Conservation (phyloP, 306 rosid species). For the Senna tora region DNA sequence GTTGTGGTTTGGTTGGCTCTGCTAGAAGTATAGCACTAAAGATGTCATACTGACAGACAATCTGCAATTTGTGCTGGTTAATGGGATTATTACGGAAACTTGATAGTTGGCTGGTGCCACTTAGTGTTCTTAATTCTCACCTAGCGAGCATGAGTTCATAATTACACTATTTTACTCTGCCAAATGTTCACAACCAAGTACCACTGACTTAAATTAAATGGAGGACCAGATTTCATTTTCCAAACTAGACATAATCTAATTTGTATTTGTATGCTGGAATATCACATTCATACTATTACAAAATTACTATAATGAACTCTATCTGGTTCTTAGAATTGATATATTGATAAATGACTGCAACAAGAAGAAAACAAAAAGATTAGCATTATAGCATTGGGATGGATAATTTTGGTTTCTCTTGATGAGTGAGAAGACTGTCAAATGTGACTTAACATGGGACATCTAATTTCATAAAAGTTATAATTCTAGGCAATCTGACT, state of each 20-base stretch:
- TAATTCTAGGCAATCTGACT: too few relatives aligned
- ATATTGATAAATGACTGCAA: background rate
- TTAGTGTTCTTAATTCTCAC: background rate
- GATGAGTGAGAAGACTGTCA: slow-evolving; percentile 5
- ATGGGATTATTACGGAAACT: background rate
- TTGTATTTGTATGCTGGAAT: background rate
- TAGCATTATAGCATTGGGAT: background rate
- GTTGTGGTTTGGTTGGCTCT: background rate
- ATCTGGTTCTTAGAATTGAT: background rate
- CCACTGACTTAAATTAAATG: slow-evolving; percentile 12
- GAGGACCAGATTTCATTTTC: slow-evolving; percentile 4
- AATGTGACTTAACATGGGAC: background rate
- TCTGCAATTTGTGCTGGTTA: slow-evolving; percentile 13
- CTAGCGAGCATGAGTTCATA: background rate
- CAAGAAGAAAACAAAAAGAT: slow-evolving; percentile 9
- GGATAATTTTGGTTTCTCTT: background rate
- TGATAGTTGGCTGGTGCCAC: slow-evolving; percentile 22
- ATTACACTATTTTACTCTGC: background rate
- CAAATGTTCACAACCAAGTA: background rate
- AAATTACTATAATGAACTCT: background rate
- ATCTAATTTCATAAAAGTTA: background rate
- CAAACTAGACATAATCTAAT: slow-evolving; percentile 1
- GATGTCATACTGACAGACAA: background rate
- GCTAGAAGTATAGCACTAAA: background rate
- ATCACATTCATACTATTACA: slow-evolving; percentile 3